A percentile compares a stretch with the other conserved stretches of the same genome.
Evolutionary conservation across 2,329 filamentous ascomycete species (phyloP).

Genomic region (Cytospora mali): DNA sequence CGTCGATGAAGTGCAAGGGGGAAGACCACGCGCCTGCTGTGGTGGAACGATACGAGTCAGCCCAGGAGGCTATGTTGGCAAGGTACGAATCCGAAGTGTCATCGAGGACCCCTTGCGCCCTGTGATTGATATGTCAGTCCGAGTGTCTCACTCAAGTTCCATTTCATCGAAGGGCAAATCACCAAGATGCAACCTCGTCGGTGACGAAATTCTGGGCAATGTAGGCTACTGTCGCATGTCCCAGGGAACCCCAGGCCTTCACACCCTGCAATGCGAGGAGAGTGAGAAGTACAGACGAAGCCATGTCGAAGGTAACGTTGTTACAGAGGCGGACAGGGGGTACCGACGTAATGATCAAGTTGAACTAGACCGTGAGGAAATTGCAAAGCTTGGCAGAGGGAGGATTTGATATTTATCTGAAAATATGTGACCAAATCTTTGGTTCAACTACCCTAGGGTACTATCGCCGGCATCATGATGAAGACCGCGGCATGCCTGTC

Average conservation of each 20-base stretch:
- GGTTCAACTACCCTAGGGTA: too few species aligned
- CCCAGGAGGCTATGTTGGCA: conserved; percentile 51
- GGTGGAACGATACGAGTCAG: conserved; percentile 52
- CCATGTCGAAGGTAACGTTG: not conserved
- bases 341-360: not conserved
- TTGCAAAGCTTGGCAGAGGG: too few species aligned
- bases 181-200: conserved; percentile 36
- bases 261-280: conserved; percentile 22
- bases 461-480: too few species aligned
- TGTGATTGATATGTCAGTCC: conserved; percentile 1
- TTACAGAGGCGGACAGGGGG: not conserved
- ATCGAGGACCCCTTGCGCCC: conserved; percentile 40
- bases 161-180: not conserved
- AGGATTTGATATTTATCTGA: not conserved
- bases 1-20: conserved; percentile 56
- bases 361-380: conserved; percentile 10
- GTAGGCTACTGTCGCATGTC: conserved; percentile 45
- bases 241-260: conserved; percentile 33
- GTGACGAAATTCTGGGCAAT: conserved; percentile 42
- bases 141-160: fast-evolving
- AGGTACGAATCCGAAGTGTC: conserved; percentile 38
- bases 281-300: conserved; percentile 19
- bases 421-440: too few species aligned
- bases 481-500: too few species aligned
- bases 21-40: conserved; percentile 48